Evolutionary conservation across 768 basidiomycete genomes (phyloP).

Genomic region (Lactarius evosmus): DNA sequence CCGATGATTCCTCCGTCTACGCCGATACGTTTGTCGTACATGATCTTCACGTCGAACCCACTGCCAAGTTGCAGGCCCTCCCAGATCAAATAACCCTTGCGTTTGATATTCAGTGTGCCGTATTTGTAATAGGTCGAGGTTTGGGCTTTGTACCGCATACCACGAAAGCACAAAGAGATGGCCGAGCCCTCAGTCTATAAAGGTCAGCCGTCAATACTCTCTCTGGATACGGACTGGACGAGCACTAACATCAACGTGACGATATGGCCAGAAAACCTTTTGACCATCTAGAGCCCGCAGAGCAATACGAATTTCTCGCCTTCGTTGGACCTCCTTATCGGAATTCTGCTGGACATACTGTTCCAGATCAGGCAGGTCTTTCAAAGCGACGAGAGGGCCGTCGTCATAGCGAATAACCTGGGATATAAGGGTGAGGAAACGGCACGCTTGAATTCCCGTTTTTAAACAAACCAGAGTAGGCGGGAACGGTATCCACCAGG

Average conservation of each 20-base stretch:
- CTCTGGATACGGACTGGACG: background rate
- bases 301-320: slow-evolving; percentile 57
- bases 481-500: slow-evolving; percentile 80
- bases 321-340: slow-evolving; percentile 43
- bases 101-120: slow-evolving; percentile 50
- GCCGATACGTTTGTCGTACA: slow-evolving; percentile 50
- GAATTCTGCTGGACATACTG: slow-evolving; percentile 62
- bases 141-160: slow-evolving; percentile 50
- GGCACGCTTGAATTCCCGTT: slow-evolving; percentile 1
- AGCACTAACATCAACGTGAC: slow-evolving; percentile 48
- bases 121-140: slow-evolving; percentile 45
- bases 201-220: background rate
- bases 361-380: slow-evolving; percentile 50
- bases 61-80: slow-evolving; percentile 57
- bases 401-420: slow-evolving; percentile 70
- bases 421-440: background rate
- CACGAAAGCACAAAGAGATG: slow-evolving; percentile 44
- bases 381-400: slow-evolving; percentile 48
- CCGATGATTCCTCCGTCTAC: slow-evolving; percentile 56
- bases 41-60: slow-evolving; percentile 61
- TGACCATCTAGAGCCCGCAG: slow-evolving; percentile 65
- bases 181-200: slow-evolving; percentile 47
- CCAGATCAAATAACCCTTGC: slow-evolving; percentile 51
- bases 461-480: slow-evolving; percentile 53
- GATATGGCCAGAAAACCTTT: slow-evolving; percentile 60